A percentile compares a stretch with the other conserved stretches of the same genome.
phyloP scores from a whole-genome alignment of 345 rosid genomes.

The Clarkia xantiana region DNA sequence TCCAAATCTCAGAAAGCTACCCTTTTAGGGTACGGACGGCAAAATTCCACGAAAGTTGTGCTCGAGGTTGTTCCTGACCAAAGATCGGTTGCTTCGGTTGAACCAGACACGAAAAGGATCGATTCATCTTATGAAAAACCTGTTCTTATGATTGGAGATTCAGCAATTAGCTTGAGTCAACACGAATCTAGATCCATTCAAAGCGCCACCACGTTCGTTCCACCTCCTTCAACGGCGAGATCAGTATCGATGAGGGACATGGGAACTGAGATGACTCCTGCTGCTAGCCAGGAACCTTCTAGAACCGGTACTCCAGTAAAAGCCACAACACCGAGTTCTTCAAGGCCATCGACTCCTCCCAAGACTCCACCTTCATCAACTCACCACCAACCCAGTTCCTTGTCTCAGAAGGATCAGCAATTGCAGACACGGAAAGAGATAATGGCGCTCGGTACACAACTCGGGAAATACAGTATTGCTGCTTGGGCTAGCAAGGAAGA shows the following conservation, averaged over 20 bases:
- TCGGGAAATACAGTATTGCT: conserved; percentile 78
- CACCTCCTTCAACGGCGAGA: conserved; percentile 74
- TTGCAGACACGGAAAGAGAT: conserved; percentile 82
- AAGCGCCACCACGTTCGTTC: conserved; percentile 51
- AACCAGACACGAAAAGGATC: conserved; percentile 62
- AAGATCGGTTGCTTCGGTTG: conserved; percentile 32
- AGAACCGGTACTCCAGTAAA: conserved; percentile 77
- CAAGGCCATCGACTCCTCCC: conserved; percentile 62
- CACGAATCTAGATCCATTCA: conserved; percentile 48
- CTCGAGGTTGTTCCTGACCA: conserved; percentile 41
- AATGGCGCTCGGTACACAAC: conserved; percentile 61
- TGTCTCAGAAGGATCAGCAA: conserved; percentile 61
- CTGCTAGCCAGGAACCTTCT: conserved; percentile 88
- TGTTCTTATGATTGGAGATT: conserved; percentile 32
- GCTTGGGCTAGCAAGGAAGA: conserved; percentile 93
- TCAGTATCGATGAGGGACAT: conserved; percentile 93
- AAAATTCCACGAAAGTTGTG: conserved; percentile 46
- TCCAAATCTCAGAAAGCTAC: conserved; percentile 36
- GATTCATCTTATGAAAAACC: conserved; percentile 52
- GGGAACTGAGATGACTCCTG: conserved; percentile 97
- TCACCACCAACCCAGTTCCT: conserved; percentile 11
- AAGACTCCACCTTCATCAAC: conserved; percentile 25
- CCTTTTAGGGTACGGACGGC: conserved; percentile 33
- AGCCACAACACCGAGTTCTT: conserved; percentile 68
- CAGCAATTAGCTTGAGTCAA: conserved; percentile 49